Conservation (phyloP, 1,284 basidiomycete species). For the Neolentinus lepideus region DNA sequence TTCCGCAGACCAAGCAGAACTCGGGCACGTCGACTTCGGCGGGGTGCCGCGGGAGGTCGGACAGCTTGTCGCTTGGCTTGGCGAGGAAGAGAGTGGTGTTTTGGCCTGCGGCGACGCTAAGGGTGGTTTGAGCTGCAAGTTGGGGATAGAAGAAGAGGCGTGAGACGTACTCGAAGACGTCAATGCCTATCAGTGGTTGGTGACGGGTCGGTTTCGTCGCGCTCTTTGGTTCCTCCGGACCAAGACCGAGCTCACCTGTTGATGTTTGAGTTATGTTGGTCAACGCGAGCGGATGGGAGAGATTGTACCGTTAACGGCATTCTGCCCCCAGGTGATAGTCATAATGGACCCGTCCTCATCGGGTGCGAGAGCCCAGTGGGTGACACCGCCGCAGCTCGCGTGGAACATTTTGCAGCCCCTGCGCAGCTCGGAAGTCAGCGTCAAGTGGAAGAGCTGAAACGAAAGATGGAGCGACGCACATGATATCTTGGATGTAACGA, state of each 20-base stretch:
- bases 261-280: no score
- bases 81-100: slow-evolving; percentile 83
- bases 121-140: background rate
- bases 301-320: slow-evolving; percentile 57
- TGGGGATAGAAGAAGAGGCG: slow-evolving; percentile 4
- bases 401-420: slow-evolving; percentile 69
- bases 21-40: slow-evolving; percentile 63
- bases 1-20: slow-evolving; percentile 66
- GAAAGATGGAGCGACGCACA: slow-evolving; percentile 34
- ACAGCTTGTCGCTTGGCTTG: slow-evolving; percentile 57
- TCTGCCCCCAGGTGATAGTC: slow-evolving; percentile 86
- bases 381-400: slow-evolving; percentile 81
- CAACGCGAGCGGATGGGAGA: no score
- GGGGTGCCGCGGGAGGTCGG: slow-evolving; percentile 72
- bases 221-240: slow-evolving; percentile 76
- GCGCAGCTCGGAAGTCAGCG: background rate
- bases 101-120: slow-evolving; percentile 76
- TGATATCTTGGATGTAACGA: slow-evolving; percentile 75
- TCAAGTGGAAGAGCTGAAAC: slow-evolving; percentile 2
- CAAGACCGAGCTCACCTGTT: slow-evolving; percentile 79
- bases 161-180: slow-evolving; percentile 65
- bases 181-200: slow-evolving; percentile 63
- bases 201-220: slow-evolving; percentile 80
- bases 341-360: slow-evolving; percentile 68
- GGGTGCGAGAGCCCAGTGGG: slow-evolving; percentile 74